Conservation (phyloP, 2,329 filamentous ascomycete species). For the Exophiala sideris region DNA sequence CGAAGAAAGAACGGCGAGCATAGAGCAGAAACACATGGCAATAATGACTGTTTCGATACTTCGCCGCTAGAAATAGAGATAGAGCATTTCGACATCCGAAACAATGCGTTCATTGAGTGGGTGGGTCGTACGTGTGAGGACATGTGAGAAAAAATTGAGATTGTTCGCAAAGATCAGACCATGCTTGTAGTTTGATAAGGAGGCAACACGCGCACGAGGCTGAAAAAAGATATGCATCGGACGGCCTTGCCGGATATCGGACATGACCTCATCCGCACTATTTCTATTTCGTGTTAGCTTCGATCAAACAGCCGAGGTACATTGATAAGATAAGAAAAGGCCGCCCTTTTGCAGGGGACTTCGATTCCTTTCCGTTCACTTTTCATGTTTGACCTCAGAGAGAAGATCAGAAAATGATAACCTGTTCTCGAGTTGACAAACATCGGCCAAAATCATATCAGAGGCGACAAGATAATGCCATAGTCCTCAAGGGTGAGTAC, state of each 20-base stretch:
- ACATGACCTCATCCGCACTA: neutral
- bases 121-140: neutral
- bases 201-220: neutral
- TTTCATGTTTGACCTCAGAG: too few species aligned
- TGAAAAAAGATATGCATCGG: neutral
- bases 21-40: neutral
- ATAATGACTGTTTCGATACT: too few species aligned
- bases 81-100: neutral
- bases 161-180: neutral
- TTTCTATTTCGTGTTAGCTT: neutral
- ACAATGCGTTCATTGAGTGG: neutral
- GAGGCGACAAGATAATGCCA: too few species aligned
- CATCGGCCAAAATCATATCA: too few species aligned
- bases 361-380: too few species aligned
- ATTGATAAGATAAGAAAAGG: neutral
- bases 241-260: neutral
- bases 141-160: neutral
- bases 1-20: neutral
- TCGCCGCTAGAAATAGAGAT: too few species aligned
- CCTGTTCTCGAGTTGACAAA: too few species aligned
- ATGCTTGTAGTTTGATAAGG: neutral
- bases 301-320: neutral
- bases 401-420: too few species aligned
- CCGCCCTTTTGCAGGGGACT: too few species aligned
- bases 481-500: too few species aligned